These are phyloP conservation scores for Barbatosphaeria neglecta DNA, from an alignment of 495 filamentous ascomycete genomes.

Conservation along the genomic window DNA sequence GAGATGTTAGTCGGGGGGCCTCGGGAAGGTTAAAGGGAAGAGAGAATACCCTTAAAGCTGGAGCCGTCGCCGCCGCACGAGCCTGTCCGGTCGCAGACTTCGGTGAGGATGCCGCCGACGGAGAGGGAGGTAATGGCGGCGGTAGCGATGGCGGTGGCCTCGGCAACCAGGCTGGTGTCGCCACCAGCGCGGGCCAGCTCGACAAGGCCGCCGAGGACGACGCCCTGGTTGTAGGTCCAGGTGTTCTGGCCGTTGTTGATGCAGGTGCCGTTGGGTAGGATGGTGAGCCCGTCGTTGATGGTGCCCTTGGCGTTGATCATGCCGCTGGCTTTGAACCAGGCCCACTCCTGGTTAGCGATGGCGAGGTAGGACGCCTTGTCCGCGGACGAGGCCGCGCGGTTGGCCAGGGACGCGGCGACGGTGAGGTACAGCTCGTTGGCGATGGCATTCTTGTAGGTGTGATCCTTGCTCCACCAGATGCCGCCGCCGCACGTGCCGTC, in stretches of 20 bases:
- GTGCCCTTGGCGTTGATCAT: conserved; percentile 54
- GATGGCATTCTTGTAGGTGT: conserved; percentile 55
- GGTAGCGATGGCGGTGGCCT: conserved; percentile 52
- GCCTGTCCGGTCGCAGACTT: conserved; percentile 46
- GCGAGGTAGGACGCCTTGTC: conserved; percentile 40
- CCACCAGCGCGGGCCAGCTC: conserved; percentile 49
- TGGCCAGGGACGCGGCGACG: conserved; percentile 62
- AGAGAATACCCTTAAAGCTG: conserved; percentile 57
- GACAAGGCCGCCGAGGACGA: conserved; percentile 60
- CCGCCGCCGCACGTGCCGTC: conserved; percentile 49
- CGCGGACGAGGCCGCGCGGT: conserved; percentile 41
- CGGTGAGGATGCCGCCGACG: conserved; percentile 51
- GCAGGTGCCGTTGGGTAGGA: conserved; percentile 34
- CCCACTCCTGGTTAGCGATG: conserved; percentile 48
- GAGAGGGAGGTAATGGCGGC: conserved; percentile 47
- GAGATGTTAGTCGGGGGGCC: background rate
- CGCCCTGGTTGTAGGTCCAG: conserved; percentile 76
- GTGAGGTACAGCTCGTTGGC: conserved; percentile 65
- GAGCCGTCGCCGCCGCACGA: conserved; percentile 48
- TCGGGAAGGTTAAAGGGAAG: background rate
- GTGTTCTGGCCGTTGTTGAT: conserved; percentile 51
- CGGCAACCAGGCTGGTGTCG: conserved; percentile 37
- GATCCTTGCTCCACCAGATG: conserved; percentile 56
- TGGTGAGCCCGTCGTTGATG: conserved; percentile 58
- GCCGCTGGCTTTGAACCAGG: conserved; percentile 54